A percentile compares a stretch with the other conserved stretches of the same genome.
These are phyloP conservation scores for Coprinopsis sp. DNA, from an alignment of 768 basidiomycete species.

Conservation along the genomic window DNA sequence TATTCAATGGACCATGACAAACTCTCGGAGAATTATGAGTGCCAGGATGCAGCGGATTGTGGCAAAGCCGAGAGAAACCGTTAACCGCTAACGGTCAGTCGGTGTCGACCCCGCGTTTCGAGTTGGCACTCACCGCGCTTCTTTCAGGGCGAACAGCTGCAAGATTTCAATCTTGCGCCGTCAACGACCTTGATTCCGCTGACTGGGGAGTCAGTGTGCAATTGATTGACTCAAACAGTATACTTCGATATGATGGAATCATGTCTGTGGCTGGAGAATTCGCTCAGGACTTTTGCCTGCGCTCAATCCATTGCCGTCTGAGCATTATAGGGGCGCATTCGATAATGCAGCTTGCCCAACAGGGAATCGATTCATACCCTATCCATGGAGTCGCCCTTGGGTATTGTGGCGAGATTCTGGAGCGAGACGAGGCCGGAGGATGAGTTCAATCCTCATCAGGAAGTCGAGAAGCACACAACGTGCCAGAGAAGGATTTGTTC, in stretches of 20 bases:
- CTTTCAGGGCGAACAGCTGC: not conserved
- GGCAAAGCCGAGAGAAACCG: constrained; percentile 9
- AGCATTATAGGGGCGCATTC: not conserved
- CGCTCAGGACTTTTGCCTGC: not conserved
- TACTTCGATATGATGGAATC: constrained; percentile 7
- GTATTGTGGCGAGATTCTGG: not conserved
- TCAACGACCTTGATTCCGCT: not conserved
- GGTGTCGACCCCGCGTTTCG: constrained; percentile 1
- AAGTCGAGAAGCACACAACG: not conserved
- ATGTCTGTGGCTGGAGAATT: not conserved
- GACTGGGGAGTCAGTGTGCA: not conserved
- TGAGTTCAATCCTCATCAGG: not conserved
- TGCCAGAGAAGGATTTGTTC: not conserved
- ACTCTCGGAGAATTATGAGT: not conserved
- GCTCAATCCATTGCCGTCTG: constrained; percentile 1
- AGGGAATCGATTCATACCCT: no score
- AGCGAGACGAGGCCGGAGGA: not conserved
- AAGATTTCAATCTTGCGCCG: not conserved
- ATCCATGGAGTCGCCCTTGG: not conserved
- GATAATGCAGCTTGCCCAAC: not conserved
- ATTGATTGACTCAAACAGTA: constrained; percentile 8
- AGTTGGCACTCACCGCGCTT: constrained; percentile 6
- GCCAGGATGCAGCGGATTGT: not conserved
- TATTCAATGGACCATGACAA: no score
- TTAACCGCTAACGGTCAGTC: no score